Conservation (phyloP, 768 basidiomycete species). For the Phlegmacium glaucopus region DNA sequence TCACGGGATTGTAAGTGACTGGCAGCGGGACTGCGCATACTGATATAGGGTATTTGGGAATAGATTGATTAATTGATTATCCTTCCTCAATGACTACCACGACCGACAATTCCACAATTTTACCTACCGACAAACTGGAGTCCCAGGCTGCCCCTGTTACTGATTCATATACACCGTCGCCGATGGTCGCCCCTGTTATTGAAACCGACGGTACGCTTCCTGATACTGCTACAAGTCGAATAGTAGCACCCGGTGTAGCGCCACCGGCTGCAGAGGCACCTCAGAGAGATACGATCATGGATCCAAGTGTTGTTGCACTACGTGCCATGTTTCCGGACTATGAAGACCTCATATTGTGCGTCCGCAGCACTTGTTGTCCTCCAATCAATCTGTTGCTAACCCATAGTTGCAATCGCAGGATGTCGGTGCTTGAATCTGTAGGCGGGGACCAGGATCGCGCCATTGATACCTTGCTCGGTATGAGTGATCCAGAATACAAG, state of each 20-base stretch:
- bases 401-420: slow-evolving; percentile 31
- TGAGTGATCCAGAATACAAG: slow-evolving; percentile 80
- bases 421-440: slow-evolving; percentile 71
- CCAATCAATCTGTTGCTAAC: not conserved
- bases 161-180: not conserved
- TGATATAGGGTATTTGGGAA: no score
- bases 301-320: slow-evolving; percentile 53
- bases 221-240: not conserved
- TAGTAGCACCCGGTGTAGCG: not conserved
- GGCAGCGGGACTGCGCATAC: no score
- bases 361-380: not conserved
- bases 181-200: not conserved
- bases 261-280: not conserved
- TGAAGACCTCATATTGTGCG: slow-evolving; percentile 68
- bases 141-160: not conserved
- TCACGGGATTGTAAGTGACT: no score
- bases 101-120: not conserved
- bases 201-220: not conserved
- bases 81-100: not conserved
- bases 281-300: slow-evolving; percentile 21
- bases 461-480: slow-evolving; percentile 72
- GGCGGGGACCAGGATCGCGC: slow-evolving; percentile 70
- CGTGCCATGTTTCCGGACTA: slow-evolving; percentile 79
- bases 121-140: not conserved
- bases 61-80: no score